A percentile compares a stretch with the other conserved stretches of the same genome.
These are phyloP conservation scores for Chrysanthemum lavandulifolium DNA, from an alignment of 129 eudicot species.

Conservation along the genomic window DNA sequence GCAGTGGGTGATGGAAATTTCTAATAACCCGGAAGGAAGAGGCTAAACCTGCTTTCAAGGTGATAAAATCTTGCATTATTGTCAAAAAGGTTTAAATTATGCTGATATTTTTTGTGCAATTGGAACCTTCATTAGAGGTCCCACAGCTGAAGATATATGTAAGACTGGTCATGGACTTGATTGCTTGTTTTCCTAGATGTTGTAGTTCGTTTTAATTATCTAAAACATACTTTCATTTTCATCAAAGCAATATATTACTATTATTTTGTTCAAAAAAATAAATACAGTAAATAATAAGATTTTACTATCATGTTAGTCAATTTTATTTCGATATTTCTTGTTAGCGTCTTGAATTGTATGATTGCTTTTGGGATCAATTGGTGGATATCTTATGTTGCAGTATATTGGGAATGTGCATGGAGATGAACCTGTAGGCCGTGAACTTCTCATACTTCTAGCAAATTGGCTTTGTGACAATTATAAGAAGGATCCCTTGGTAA, in stretches of 20 bases:
- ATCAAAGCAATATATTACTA: background rate
- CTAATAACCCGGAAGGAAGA: slow-evolving; percentile 84
- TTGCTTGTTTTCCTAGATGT: background rate
- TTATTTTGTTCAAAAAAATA: too few relatives aligned
- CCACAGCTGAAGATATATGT: too few relatives aligned
- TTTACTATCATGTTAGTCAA: background rate
- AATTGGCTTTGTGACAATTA: slow-evolving; percentile 96
- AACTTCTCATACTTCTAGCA: slow-evolving; percentile 78
- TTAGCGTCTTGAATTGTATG: background rate
- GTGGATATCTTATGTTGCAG: slow-evolving; percentile 46
- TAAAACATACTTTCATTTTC: background rate
- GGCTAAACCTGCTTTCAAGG: slow-evolving; percentile 98
- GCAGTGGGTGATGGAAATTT: slow-evolving; percentile 90
- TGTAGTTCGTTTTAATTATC: background rate
- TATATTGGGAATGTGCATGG: slow-evolving; percentile 97
- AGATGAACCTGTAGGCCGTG: slow-evolving; percentile 99
- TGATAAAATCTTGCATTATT: slow-evolving; percentile 15
- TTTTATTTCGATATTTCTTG: slow-evolving; percentile 4
- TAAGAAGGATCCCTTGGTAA: slow-evolving; percentile 86
- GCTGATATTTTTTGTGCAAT: background rate
- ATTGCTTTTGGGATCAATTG: slow-evolving; percentile 23
- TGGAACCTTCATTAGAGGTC: background rate
- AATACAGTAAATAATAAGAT: too few relatives aligned
- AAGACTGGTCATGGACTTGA: background rate
- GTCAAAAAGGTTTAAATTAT: too few relatives aligned